A percentile compares a stretch with the other conserved stretches of the same genome.
phyloP scores from a whole-genome alignment of 208 protist genomes.

The Trichomonas gallinae region DNA sequence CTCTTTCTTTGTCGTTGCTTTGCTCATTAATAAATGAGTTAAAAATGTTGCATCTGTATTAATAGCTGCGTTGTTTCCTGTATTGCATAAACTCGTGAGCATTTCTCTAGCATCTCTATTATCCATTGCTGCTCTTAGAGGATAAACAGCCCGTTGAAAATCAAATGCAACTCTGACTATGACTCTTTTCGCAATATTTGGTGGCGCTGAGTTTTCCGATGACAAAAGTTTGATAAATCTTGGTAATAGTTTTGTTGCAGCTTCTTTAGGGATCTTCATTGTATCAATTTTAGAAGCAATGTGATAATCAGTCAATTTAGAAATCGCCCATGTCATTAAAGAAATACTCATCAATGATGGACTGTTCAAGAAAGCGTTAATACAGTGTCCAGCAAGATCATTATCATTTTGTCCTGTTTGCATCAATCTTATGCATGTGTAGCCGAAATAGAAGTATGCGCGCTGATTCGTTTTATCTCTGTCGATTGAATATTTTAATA shows the following conservation, averaged over 20 bases:
- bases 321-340: neutral
- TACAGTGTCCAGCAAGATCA: neutral
- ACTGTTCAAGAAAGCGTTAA: neutral
- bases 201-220: neutral
- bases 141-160: neutral
- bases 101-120: neutral
- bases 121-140: neutral
- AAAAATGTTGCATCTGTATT: neutral
- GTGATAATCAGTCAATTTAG: neutral
- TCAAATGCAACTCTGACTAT: neutral
- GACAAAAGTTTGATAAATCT: neutral
- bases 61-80: neutral
- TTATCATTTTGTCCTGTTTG: neutral
- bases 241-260: neutral
- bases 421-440: neutral
- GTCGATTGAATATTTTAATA: neutral
- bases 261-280: neutral
- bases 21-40: neutral
- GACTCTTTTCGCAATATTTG: neutral
- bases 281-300: neutral
- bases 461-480: neutral
- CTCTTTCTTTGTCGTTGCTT: neutral
- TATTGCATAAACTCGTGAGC: neutral
- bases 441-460: neutral
- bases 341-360: neutral